Conservation (phyloP, 495 filamentous ascomycete genomes). For the Daldinia decipiens region DNA sequence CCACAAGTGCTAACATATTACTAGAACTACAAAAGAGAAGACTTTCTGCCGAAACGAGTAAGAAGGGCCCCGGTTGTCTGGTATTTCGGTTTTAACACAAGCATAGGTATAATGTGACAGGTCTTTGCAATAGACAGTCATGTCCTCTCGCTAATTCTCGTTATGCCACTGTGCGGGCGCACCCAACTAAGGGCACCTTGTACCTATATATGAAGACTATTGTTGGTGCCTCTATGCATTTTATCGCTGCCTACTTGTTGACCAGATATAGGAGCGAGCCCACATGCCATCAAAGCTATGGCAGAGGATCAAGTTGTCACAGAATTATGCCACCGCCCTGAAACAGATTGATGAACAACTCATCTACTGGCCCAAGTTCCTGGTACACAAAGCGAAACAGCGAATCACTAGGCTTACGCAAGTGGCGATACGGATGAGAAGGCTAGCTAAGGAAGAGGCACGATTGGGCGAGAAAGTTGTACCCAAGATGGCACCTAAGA, state of each 20-base stretch:
- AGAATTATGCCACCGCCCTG: constrained; percentile 89
- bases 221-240: constrained; percentile 19
- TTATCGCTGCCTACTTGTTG: not conserved
- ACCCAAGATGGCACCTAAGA: constrained; percentile 91
- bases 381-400: constrained; percentile 95
- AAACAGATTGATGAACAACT: constrained; percentile 87
- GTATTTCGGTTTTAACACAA: not conserved
- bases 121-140: constrained; percentile 92
- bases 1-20: constrained; percentile 35
- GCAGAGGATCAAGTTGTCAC: constrained; percentile 91
- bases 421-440: constrained; percentile 86
- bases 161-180: constrained; percentile 91
- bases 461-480: constrained; percentile 90
- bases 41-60: constrained; percentile 98
- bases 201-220: constrained; percentile 99
- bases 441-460: constrained; percentile 87
- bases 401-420: constrained; percentile 93
- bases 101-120: constrained; percentile 69
- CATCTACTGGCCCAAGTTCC: constrained; percentile 96
- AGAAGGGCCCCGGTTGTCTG: constrained; percentile 43
- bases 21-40: constrained; percentile 86
- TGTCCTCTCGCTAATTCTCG: constrained; percentile 95
- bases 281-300: constrained; percentile 94
- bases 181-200: constrained; percentile 81
- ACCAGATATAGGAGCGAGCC: constrained; percentile 67